phyloP scores from a whole-genome alignment of 2,329 filamentous ascomycete species.

The Penicillium sp. region DNA sequence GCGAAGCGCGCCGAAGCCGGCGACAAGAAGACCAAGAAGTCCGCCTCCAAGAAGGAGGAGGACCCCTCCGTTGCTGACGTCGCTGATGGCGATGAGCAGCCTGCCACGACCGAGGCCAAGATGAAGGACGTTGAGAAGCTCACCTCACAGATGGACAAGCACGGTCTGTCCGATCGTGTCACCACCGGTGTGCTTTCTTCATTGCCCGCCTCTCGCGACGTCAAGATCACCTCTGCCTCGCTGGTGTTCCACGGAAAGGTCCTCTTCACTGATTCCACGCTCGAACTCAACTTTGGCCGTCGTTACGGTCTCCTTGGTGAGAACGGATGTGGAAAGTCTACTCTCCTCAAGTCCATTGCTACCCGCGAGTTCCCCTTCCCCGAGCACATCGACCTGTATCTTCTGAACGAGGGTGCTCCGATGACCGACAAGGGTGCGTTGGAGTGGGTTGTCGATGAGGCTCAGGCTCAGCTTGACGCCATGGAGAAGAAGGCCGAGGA shows the following conservation, averaged over 20 bases:
- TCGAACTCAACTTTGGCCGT: slow-evolving; percentile 88
- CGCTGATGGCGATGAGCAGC: slow-evolving; percentile 54
- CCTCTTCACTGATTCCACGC: slow-evolving; percentile 84
- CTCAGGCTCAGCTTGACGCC: slow-evolving; percentile 83
- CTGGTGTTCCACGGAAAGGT: slow-evolving; percentile 98
- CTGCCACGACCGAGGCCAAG: slow-evolving; percentile 66
- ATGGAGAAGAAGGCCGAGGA: slow-evolving; percentile 85
- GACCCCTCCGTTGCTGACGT: slow-evolving; percentile 56
- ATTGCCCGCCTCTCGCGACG: slow-evolving; percentile 76
- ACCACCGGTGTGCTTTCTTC: slow-evolving; percentile 95
- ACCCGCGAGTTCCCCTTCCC: slow-evolving; percentile 93
- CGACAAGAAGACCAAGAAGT: slow-evolving; percentile 53
- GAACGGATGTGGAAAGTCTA: slow-evolving; percentile 99
- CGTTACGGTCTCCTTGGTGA: slow-evolving; percentile 93
- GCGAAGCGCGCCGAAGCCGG: slow-evolving; percentile 61
- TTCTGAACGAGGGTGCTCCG: slow-evolving; percentile 93
- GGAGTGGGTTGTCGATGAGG: slow-evolving; percentile 95
- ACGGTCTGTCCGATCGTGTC: slow-evolving; percentile 93
- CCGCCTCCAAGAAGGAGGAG: slow-evolving; percentile 58
- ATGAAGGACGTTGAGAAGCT: slow-evolving; percentile 78
- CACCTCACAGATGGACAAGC: slow-evolving; percentile 87
- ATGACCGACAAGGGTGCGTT: slow-evolving; percentile 82
- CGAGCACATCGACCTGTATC: slow-evolving; percentile 95
- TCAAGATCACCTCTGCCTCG: slow-evolving; percentile 91
- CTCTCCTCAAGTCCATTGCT: slow-evolving; percentile 90